A percentile compares a stretch with the other conserved stretches of the same genome.
Conservation (phyloP, 1,139 yeast species). For the Lodderomyces oxycetoniae region DNA sequence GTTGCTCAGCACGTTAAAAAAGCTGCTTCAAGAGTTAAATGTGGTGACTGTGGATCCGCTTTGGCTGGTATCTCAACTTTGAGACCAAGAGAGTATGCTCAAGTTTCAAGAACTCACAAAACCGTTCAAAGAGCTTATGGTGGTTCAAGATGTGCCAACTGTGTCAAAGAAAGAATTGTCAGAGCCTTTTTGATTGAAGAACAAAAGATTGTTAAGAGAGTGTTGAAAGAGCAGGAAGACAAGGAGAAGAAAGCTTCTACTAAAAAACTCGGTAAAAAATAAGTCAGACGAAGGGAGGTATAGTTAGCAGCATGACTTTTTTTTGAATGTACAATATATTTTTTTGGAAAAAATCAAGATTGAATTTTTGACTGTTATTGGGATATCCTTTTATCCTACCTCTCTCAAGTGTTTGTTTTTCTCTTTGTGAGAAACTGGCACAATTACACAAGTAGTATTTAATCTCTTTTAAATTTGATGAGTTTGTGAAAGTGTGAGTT, state of each 20-base stretch:
- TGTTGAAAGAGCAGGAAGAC: conserved; percentile 89
- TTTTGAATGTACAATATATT: conserved; percentile 15
- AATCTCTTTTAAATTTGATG: too few species aligned
- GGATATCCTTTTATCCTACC: too few species aligned
- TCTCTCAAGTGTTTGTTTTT: too few species aligned
- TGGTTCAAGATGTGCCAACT: conserved; percentile 97
- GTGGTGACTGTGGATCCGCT: conserved; percentile 97
- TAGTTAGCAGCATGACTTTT: too few species aligned
- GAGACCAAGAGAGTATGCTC: conserved; percentile 98
- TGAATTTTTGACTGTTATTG: too few species aligned
- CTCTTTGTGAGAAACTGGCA: too few species aligned
- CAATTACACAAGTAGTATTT: too few species aligned
- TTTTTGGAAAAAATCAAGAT: neutral
- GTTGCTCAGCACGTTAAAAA: conserved; percentile 97
- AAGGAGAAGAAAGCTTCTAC: conserved; percentile 68
- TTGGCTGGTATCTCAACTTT: conserved; percentile 89
- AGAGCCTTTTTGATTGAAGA: conserved; percentile 99
- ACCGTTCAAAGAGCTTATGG: conserved; percentile 99
- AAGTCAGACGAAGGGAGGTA: conserved; percentile 15
- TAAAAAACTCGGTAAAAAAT: conserved; percentile 40
- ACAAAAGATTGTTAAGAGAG: conserved; percentile 99
- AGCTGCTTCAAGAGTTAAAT: conserved; percentile 91
- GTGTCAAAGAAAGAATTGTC: conserved; percentile 97
- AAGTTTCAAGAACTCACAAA: conserved; percentile 92
- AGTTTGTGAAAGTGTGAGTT: too few species aligned